Base-by-base conservation (phyloP, 2,329 filamentous ascomycete genomes). In the Colletotrichum musicola region DNA sequence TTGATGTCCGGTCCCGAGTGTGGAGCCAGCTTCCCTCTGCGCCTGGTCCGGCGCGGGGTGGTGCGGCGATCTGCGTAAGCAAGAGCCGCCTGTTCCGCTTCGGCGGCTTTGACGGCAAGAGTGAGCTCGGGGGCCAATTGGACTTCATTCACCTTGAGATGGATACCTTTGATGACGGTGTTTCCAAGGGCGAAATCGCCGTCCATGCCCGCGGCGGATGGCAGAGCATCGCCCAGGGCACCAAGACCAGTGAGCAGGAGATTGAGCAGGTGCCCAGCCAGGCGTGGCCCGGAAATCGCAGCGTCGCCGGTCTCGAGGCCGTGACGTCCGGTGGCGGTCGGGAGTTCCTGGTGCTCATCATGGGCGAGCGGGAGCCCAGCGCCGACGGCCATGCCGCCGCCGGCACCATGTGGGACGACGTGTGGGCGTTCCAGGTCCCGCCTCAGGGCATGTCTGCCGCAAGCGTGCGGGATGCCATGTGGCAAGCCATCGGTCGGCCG, bases 21-120 rank as follows among this genome's bases (percentile, higher is more conserved):
- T 97, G 94, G 94, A 88, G 84, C 46, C 84, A 91, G 74, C 83
- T 93, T 14, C 85, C 90, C 0, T 78, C 87, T 7, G 93, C 92
- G 0, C 92, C 92, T 0, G 90, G 86, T 1, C 87, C 90, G 7
- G 81, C 87, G 0, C 85, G 93, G 55, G 89, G 90, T 22, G 93
- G 92, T 1, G 82, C 92, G 0, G 88, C 89, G 4, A 88, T 97
- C 27, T 88, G 90, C 1, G 85, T 90, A 60, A 85, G 85, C 51
- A 85, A 86, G 62, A 88, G 88, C 25, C 86, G 89, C 25, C 78
- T 97, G 6, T 97, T 91, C 80, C 87, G 93, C 30, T 95, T 94
- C 82, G 93, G 93, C 70, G 94, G 94, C 0, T 95, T 91, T 73
- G 92, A 95, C 77, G 93, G 92, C 0, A 82, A 85, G 51, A 81